Percentiles rank a stretch among this genome's conserved stretches.
These are phyloP conservation scores for Elaeis guineensis DNA, from an alignment of 176 grass and related monocot genomes.

Conservation along the genomic window DNA sequence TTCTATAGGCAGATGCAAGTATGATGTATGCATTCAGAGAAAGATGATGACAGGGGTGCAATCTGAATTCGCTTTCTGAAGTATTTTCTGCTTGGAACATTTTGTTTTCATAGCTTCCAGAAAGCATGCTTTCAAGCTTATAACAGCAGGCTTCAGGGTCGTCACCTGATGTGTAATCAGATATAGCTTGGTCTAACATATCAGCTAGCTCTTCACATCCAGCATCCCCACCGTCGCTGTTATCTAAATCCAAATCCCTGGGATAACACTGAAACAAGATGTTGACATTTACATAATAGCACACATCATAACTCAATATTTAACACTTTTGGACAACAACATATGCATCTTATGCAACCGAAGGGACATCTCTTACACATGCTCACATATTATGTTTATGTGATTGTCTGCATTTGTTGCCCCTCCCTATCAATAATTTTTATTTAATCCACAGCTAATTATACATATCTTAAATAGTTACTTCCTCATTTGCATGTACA, in stretches of 20 bases:
- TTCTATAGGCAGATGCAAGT: slow-evolving; percentile 72
- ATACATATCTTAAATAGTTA: no score
- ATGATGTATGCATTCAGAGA: slow-evolving; percentile 48
- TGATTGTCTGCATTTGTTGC: no score
- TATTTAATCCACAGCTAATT: no score
- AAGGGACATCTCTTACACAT: no score
- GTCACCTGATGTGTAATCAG: slow-evolving; percentile 41
- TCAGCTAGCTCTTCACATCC: slow-evolving; percentile 34
- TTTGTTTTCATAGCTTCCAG: slow-evolving; percentile 17
- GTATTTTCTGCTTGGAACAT: slow-evolving; percentile 23
- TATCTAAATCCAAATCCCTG: slow-evolving; percentile 37
- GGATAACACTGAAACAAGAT: slow-evolving; percentile 26
- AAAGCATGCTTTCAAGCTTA: slow-evolving; percentile 72
- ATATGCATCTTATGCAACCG: no score
- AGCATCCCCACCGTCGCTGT: slow-evolving; percentile 10
- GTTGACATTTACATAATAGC: no score
- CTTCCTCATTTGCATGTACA: no score
- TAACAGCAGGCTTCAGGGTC: slow-evolving; percentile 64
- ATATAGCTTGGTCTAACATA: slow-evolving; percentile 56
- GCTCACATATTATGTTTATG: no score
- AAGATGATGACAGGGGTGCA: slow-evolving; percentile 66
- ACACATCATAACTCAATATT: no score
- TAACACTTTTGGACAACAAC: no score
- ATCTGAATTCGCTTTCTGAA: slow-evolving; percentile 28
- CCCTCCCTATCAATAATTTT: no score